Base-by-base conservation (phyloP, 495 filamentous ascomycete genomes). In the Sporormia fimetaria region DNA sequence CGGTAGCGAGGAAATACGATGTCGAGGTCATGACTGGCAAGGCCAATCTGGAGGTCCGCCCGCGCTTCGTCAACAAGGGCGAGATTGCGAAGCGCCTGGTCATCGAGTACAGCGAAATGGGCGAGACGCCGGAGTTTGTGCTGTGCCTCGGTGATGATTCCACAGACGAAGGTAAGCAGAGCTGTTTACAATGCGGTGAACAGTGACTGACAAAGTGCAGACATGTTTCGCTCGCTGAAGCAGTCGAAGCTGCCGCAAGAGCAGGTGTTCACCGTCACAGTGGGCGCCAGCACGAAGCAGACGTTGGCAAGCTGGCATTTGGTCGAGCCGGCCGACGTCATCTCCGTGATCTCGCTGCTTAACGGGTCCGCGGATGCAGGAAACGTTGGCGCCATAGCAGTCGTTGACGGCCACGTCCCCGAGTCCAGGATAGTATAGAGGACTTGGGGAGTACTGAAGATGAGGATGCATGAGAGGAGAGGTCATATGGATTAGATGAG, bases 1-100 rank as follows among this genome's bases (percentile, higher is more conserved):
- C 76, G 0, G 79, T 94, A 6, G 75, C 64, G 31, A 78, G 74
- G 54, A 73, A 73, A 20, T 92, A 76, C 71, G 83, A 87, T 32
- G 83, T 96, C 8, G 87, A 94, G 54, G 84, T 96, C 28, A 95
- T 94, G 82, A 69, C 77, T 0, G 90, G 90, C 34, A 98, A 96
- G 59, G 87, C 87, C 36, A 94, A 95, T 53, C 68, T 96, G 6
- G 90, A 96, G 58, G 86, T 94, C n/a, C 76, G 90, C 10, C 87
- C 87, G n/a, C 85, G 71, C 1, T 87, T 87, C 55, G 82, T 98
- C 60, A 95, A 94, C 67, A 98, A 96, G 61, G 90, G 90, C 1
- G 85, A 86, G 63, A 94, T 94, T 40, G 82, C 75, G 9, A 87
- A 81, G 56, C 71, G 74, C 10, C 67, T 98, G 23, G 73, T 94